These are phyloP conservation scores for Neofusicoccum parvum DNA, from an alignment of 2,329 filamentous ascomycete genomes.

Conservation along the genomic window DNA sequence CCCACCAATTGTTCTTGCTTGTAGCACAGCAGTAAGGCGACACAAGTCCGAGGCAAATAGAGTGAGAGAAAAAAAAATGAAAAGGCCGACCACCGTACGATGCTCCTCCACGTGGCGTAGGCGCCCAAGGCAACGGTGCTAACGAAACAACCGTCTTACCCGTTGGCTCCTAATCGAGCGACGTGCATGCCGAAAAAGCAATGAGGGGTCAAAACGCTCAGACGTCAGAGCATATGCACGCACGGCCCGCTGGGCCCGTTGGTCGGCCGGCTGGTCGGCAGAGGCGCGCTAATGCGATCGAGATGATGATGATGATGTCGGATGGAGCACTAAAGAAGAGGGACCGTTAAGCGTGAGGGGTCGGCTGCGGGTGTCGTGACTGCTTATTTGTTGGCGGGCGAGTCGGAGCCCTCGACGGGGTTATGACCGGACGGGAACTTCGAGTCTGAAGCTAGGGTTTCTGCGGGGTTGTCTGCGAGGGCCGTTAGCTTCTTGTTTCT, in stretches of 20 bases:
- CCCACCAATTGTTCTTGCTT: neutral
- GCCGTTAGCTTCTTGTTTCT: constrained; percentile 22
- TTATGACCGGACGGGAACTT: constrained; percentile 49
- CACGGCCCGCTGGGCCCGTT: neutral
- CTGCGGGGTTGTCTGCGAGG: constrained; percentile 54
- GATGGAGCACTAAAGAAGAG: neutral
- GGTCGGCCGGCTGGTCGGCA: neutral
- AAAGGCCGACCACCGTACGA: neutral
- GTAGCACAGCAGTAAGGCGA: constrained; percentile 10
- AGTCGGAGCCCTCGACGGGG: constrained; percentile 45
- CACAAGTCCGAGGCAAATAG: neutral
- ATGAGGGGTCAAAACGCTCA: neutral
- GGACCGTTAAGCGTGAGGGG: neutral
- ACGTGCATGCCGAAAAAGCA: constrained; percentile 9
- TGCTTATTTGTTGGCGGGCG: constrained; percentile 13
- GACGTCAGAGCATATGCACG: constrained; percentile 9
- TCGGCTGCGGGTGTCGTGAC: neutral
- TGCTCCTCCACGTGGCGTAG: constrained; percentile 1
- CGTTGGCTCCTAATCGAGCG: neutral
- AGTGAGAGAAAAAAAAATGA: neutral
- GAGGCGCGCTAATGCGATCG: constrained; percentile 4
- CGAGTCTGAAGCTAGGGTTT: constrained; percentile 54
- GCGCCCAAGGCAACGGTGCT: neutral
- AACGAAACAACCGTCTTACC: neutral
- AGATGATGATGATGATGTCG: neutral